phyloP scores from a whole-genome alignment of 257 asterid genomes.

The Solanum etuberosum region DNA sequence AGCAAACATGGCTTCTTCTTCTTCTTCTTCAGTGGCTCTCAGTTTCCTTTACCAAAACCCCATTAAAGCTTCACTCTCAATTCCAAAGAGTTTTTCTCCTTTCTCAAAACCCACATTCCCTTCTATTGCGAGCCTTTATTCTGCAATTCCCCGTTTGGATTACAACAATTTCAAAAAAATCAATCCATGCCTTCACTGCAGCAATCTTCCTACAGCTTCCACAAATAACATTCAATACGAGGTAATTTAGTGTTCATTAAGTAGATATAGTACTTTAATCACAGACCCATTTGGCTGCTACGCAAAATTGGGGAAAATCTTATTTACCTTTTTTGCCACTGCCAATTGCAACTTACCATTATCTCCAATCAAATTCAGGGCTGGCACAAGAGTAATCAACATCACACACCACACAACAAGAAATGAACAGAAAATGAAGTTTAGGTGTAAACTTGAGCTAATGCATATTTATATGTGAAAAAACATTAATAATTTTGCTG shows the following conservation, averaged over 20 bases:
- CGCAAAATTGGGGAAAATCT: background rate
- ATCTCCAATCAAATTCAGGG: background rate
- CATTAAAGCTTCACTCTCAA: background rate
- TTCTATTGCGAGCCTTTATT: slow-evolving; percentile 3
- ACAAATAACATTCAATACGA: slow-evolving; percentile 57
- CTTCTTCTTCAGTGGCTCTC: background rate
- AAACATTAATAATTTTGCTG: too few species aligned
- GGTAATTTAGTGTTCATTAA: slow-evolving; percentile 20
- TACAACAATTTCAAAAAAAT: slow-evolving; percentile 12
- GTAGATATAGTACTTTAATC: background rate
- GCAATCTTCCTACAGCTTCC: slow-evolving; percentile 42
- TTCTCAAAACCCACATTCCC: slow-evolving; percentile 11
- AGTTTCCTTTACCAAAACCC: background rate
- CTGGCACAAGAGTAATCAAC: too few species aligned
- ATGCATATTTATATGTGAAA: too few species aligned
- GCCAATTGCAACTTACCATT: background rate
- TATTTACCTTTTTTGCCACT: background rate
- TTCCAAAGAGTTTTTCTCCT: background rate
- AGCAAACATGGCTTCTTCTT: background rate
- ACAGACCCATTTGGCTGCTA: background rate
- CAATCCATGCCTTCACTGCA: slow-evolving; percentile 20
- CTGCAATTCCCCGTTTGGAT: slow-evolving; percentile 11
- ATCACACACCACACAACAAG: too few species aligned
- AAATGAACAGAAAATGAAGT: too few species aligned
- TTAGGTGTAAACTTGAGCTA: too few species aligned